Percentiles rank a stretch among this genome's conserved stretches.
Evolutionary conservation across 768 basidiomycete species (phyloP).

Genomic region (Tulasnella calospora): DNA sequence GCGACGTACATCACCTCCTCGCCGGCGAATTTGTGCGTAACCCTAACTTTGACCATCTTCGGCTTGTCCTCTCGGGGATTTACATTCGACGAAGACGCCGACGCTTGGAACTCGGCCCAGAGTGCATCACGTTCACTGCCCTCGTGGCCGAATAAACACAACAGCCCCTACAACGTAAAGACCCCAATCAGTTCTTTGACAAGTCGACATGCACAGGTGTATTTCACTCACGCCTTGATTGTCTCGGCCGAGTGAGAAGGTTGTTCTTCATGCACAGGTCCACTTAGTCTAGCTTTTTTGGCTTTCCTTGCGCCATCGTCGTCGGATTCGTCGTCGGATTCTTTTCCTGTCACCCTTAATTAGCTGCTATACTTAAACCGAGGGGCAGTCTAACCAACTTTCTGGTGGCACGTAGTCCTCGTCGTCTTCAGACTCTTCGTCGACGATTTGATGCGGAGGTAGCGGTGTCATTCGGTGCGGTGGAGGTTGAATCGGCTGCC

Average conservation of each 20-base stretch:
- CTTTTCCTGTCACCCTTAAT: not conserved
- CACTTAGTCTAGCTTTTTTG: not conserved
- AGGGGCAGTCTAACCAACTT: not conserved
- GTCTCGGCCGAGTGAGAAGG: not conserved
- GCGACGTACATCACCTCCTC: constrained; percentile 61
- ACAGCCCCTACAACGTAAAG: not conserved
- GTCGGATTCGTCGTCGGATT: not conserved
- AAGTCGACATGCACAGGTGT: not conserved
- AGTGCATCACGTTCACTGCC: constrained; percentile 56
- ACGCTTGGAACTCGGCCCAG: constrained; percentile 66
- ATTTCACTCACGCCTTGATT: constrained; percentile 1
- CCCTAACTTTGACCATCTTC: constrained; percentile 61
- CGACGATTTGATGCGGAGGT: not conserved
- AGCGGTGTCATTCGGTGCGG: not conserved
- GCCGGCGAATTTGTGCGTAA: constrained; percentile 69
- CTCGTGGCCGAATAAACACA: not conserved
- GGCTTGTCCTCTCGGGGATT: constrained; percentile 20
- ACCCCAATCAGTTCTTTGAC: not conserved
- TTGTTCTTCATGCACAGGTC: not conserved
- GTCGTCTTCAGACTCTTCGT: constrained; percentile 8
- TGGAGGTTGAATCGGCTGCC: not conserved
- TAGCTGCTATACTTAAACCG: not conserved
- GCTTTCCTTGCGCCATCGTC: not conserved
- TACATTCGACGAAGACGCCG: constrained; percentile 34
- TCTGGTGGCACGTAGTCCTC: constrained; percentile 15